Conservation (phyloP, 768 basidiomycete genomes). For the Leccinellum rugosiceps region DNA sequence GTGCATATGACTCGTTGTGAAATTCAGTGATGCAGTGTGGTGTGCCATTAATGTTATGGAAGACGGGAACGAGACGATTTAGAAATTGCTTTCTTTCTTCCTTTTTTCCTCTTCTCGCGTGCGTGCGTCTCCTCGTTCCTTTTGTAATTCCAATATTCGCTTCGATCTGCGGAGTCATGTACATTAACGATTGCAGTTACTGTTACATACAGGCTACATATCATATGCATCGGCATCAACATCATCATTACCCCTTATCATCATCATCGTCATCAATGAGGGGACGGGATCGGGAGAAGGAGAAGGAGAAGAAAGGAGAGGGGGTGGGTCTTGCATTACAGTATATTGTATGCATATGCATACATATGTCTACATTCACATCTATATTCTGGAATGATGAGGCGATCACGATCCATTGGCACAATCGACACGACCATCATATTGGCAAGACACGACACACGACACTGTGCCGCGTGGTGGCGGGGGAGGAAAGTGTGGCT, state of each 20-base stretch:
- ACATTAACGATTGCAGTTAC: neutral
- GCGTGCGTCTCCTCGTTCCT: neutral
- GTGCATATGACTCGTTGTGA: conserved; percentile 2
- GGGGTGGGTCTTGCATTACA: neutral
- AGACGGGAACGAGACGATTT: conserved; percentile 1
- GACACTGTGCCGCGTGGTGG: neutral
- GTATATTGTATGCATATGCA: neutral
- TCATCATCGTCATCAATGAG: conserved; percentile 11
- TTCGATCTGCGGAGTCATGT: conserved; percentile 29
- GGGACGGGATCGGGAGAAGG: neutral
- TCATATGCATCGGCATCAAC: neutral
- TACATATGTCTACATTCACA: neutral
- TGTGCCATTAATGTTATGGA: conserved; percentile 21
- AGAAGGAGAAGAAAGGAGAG: neutral
- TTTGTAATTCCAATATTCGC: neutral
- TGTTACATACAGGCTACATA: neutral
- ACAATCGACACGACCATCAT: neutral
- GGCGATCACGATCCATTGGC: conserved; percentile 5
- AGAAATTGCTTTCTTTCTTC: neutral
- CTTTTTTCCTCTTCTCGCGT: neutral
- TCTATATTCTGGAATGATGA: neutral
- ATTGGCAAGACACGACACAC: neutral
- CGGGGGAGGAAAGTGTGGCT: neutral
- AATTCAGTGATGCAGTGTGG: conserved; percentile 25
- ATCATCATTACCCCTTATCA: neutral